A percentile compares a stretch with the other conserved stretches of the same genome.
Conservation (phyloP, 179 eudicot genomes). For the Heliamphora pulchella region DNA sequence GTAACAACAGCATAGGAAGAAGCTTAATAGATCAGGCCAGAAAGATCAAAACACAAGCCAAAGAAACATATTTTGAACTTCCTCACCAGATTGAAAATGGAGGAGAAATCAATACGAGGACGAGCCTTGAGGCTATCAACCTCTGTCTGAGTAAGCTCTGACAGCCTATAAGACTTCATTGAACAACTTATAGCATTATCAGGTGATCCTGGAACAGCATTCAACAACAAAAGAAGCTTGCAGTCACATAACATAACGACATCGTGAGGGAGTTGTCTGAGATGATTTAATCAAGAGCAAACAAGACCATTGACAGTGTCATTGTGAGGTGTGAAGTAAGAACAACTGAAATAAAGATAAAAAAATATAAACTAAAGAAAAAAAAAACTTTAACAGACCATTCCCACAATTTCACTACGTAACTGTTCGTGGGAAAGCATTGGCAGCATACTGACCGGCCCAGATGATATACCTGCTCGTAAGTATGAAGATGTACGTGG, state of each 20-base stretch:
- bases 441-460: background rate
- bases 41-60: slow-evolving; percentile 10
- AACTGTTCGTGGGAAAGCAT: background rate
- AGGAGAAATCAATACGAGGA: slow-evolving; percentile 87
- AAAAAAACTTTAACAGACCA: background rate
- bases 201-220: slow-evolving; percentile 36
- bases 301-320: background rate
- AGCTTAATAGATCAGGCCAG: slow-evolving; percentile 2
- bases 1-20: background rate
- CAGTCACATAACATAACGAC: background rate
- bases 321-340: background rate
- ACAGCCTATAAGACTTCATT: slow-evolving; percentile 88
- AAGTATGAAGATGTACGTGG: background rate
- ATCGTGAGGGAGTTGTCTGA: background rate
- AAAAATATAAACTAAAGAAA: background rate
- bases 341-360: background rate
- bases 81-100: slow-evolving; percentile 75
- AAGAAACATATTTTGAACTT: background rate
- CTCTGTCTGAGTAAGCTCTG: slow-evolving; percentile 68
- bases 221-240: slow-evolving; percentile 1
- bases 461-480: slow-evolving; percentile 19
- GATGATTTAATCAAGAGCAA: background rate
- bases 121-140: slow-evolving; percentile 80
- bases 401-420: background rate
- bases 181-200: slow-evolving; percentile 44